These are phyloP conservation scores for Globisporangium alternatum DNA, from an alignment of 352 stramenopile genomes.

Conservation along the genomic window DNA sequence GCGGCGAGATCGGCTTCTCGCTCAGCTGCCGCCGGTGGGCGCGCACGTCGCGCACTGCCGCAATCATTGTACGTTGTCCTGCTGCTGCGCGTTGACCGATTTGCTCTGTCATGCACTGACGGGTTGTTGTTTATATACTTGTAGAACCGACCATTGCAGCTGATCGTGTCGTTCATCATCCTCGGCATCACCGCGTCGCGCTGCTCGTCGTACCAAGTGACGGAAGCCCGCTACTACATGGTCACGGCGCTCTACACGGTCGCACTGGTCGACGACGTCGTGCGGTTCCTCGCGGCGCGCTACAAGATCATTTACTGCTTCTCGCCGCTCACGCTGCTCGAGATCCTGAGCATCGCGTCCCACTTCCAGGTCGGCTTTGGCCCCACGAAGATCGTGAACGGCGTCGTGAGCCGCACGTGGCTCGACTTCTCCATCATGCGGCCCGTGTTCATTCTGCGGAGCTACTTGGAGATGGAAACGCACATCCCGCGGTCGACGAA, in stretches of 20 bases:
- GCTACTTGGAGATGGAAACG: conserved; percentile 83
- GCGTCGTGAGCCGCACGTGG: conserved; percentile 63
- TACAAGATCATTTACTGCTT: conserved; percentile 84
- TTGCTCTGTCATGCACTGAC: neutral
- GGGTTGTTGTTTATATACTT: neutral
- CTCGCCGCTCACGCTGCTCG: conserved; percentile 67
- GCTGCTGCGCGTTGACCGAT: neutral
- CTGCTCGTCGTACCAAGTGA: conserved; percentile 77
- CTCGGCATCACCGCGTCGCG: conserved; percentile 62
- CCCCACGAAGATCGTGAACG: conserved; percentile 53
- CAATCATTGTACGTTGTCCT: conserved; percentile 54
- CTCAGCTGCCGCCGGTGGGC: conserved; percentile 72
- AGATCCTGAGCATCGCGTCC: conserved; percentile 68
- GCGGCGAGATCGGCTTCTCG: conserved; percentile 78
- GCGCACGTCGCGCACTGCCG: conserved; percentile 63
- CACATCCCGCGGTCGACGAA: conserved; percentile 67
- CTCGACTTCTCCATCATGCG: conserved; percentile 87
- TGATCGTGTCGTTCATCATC: conserved; percentile 72
- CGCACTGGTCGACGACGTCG: conserved; percentile 55
- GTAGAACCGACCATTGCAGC: conserved; percentile 74
- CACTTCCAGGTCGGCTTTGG: conserved; percentile 78
- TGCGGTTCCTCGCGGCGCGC: conserved; percentile 76
- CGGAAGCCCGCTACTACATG: conserved; percentile 56
- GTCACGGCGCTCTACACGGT: conserved; percentile 62
- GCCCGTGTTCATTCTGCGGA: conserved; percentile 74